Conservation (phyloP, 305 asterid species). For the Euphrasia arctica region DNA sequence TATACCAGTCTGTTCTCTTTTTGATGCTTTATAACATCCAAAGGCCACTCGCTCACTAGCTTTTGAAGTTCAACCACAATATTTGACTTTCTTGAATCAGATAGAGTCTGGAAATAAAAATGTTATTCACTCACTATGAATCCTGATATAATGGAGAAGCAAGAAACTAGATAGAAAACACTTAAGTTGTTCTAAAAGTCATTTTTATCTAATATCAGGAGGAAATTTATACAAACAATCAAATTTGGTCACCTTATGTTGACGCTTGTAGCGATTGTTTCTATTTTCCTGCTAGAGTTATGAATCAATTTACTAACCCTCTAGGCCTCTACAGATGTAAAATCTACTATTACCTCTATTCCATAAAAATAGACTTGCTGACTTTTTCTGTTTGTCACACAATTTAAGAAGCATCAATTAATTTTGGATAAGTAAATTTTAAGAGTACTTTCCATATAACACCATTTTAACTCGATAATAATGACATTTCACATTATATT, state of each 20-base stretch:
- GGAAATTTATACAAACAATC: neutral
- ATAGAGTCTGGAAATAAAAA: constrained; percentile 40
- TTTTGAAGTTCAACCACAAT: constrained; percentile 64
- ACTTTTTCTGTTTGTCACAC: too few species aligned
- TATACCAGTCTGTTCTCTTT: constrained; percentile 55
- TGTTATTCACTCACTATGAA: neutral
- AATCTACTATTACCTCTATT: neutral
- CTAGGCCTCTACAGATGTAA: constrained; percentile 7
- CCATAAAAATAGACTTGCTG: too few species aligned
- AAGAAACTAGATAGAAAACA: constrained; percentile 7
- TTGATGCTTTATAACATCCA: constrained; percentile 62
- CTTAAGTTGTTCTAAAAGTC: neutral
- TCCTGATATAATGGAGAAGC: neutral
- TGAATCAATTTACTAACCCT: neutral
- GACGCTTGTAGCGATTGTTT: neutral
- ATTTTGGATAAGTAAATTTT: too few species aligned
- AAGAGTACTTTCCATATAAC: too few species aligned
- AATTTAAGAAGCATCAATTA: too few species aligned
- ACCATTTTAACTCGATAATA: too few species aligned
- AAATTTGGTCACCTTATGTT: constrained; percentile 6
- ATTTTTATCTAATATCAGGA: neutral
- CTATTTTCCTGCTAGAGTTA: neutral
- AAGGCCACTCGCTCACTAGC: constrained; percentile 77
- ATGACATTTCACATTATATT: too few species aligned
- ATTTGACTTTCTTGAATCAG: constrained; percentile 50